Conservation (phyloP, 2,329 filamentous ascomycete genomes). For the Diaporthe citriasiana region DNA sequence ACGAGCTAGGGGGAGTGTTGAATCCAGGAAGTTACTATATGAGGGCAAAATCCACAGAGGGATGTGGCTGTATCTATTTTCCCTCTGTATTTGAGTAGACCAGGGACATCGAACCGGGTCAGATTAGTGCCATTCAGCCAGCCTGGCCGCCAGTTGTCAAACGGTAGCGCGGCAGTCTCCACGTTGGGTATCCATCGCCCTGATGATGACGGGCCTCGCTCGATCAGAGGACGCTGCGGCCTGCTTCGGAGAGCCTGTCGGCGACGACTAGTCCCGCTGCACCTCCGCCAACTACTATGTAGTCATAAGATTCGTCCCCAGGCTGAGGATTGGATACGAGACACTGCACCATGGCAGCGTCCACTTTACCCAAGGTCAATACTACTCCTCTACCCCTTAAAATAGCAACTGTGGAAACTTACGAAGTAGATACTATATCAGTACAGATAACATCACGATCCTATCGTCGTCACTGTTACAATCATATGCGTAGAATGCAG, state of each 20-base stretch:
- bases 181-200: conserved; percentile 75
- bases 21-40: no score
- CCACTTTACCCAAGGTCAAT: background rate
- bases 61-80: no score
- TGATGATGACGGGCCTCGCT: conserved; percentile 73
- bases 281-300: conserved; percentile 75
- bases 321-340: conserved; percentile 9
- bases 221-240: conserved; percentile 76
- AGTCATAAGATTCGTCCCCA: conserved; percentile 63
- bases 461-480: background rate
- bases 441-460: background rate
- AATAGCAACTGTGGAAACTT: background rate
- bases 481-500: no score
- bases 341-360: background rate
- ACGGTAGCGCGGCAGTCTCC: conserved; percentile 48
- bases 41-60: no score
- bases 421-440: background rate
- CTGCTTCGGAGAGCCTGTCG: conserved; percentile 73
- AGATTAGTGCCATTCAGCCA: conserved; percentile 75
- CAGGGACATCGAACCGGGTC: conserved; percentile 79
- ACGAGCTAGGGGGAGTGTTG: no score
- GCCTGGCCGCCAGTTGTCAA: conserved; percentile 52
- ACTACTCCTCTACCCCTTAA: background rate
- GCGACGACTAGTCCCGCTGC: conserved; percentile 73
- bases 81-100: no score